These are phyloP conservation scores for Sarocladium kiliense DNA, from an alignment of 2,329 filamentous ascomycete genomes.

Conservation along the genomic window DNA sequence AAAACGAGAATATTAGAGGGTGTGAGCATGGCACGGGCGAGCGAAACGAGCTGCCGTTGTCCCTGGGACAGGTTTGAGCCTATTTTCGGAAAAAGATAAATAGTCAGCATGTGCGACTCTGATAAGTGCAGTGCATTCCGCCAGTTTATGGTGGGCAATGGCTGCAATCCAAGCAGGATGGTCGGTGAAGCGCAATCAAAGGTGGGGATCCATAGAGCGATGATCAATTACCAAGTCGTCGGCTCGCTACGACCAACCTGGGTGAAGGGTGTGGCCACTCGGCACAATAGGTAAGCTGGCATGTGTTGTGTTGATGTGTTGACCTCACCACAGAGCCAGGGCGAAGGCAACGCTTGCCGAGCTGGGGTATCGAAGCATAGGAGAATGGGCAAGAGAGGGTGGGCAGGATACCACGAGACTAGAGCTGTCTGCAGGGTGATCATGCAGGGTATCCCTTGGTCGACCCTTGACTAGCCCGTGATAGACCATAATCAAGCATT, in stretches of 20 bases:
- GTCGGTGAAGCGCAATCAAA: neutral
- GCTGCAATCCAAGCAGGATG: neutral
- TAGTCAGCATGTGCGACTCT: slow-evolving; percentile 9
- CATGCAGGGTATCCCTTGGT: slow-evolving; percentile 25
- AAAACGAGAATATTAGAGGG: slow-evolving; percentile 96
- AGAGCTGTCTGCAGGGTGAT: slow-evolving; percentile 26
- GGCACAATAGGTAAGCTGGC: neutral
- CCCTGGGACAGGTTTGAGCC: slow-evolving; percentile 94
- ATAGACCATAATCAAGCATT: neutral
- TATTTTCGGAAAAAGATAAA: neutral
- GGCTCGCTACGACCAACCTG: neutral
- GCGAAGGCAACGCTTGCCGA: neutral
- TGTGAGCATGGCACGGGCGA: slow-evolving; percentile 88
- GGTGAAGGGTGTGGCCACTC: neutral
- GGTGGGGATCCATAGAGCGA: neutral
- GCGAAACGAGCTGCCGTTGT: slow-evolving; percentile 87
- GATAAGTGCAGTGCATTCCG: neutral
- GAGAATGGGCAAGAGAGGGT: neutral
- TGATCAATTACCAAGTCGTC: slow-evolving; percentile 1
- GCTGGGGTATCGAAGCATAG: neutral
- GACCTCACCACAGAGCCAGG: neutral
- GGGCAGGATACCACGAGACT: slow-evolving; percentile 23
- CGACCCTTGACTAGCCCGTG: slow-evolving; percentile 3
- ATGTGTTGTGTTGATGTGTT: neutral
- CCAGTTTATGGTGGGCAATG: slow-evolving; percentile 1